Base-by-base conservation (phyloP, 1,139 yeast genomes). In the Suhomyces terraborum region DNA sequence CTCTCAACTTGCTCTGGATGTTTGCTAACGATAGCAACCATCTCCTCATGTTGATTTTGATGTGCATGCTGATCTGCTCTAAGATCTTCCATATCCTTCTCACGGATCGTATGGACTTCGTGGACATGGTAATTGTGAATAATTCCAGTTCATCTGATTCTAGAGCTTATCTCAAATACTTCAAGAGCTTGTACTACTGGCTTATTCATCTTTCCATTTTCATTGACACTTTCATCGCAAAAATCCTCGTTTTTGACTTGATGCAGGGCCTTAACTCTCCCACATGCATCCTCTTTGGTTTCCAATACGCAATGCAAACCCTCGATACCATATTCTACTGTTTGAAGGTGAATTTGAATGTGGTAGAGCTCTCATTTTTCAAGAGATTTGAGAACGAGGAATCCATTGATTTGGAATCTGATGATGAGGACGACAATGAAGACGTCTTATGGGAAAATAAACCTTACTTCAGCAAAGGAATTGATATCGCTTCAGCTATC, bases 41-140 rank as follows among this genome's bases (percentile, higher is more conserved):
- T 18, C 63, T 82, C 25, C 61, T 80, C 40, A 71, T 66, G 51
- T 68, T 55, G 58, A 71, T 60, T 40, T 66, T 79, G 38, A 47
- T 73, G 17, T 64, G 75, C 19, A 53, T 69, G 6, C 62, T 82
- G 14, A 58, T 85, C 42, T 77, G 80, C 43, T 64, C 80, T 55
- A 83, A 84, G 54, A 79, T 84, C 3, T 82, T 84, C 64, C 95
- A 88, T 55, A 82, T 94, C 77, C 74, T 91, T 3, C 62, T 84
- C 35, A 63, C 66, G 32, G 93, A 85, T 54, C 61, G 94, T 35
- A 62, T 83, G 40, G 91, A 85, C 34, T 68, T 67, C 48, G 52
- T 79, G 5, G 74, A 59, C 65, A 57, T 78, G 58, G 57, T 58
- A 39, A 58, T 64, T 12, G 47, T 48, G 66, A 74, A 56, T 31